Conservation (phyloP, 176 grass and related monocot species). For the Oryza coarctata region DNA sequence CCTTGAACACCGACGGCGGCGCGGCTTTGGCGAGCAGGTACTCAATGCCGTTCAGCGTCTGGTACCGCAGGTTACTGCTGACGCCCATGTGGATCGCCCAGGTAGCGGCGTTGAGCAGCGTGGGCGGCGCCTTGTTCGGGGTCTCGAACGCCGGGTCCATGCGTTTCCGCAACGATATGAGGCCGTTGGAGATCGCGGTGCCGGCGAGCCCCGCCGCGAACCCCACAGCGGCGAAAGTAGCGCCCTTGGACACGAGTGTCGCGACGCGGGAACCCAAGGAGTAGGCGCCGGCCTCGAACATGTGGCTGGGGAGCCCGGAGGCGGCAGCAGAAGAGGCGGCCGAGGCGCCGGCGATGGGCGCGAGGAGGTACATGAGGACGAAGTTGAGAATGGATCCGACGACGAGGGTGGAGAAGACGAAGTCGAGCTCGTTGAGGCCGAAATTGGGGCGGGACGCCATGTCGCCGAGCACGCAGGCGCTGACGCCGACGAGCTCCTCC, state of each 20-base stretch:
- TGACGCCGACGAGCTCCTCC: constrained; percentile 86
- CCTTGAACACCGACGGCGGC: constrained; percentile 69
- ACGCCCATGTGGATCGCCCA: constrained; percentile 85
- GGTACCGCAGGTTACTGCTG: constrained; percentile 84
- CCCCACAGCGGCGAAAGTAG: constrained; percentile 61
- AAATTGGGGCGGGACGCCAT: constrained; percentile 88
- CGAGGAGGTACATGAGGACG: constrained; percentile 89
- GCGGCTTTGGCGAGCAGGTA: constrained; percentile 50
- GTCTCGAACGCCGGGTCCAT: constrained; percentile 76
- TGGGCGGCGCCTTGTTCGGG: constrained; percentile 78
- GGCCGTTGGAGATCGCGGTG: constrained; percentile 69
- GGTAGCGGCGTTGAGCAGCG: constrained; percentile 68
- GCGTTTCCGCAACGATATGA: constrained; percentile 67
- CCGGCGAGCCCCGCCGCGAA: constrained; percentile 67
- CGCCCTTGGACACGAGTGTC: constrained; percentile 67
- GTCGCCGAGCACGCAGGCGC: constrained; percentile 75
- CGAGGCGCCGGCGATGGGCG: constrained; percentile 54
- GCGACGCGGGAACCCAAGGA: constrained; percentile 62
- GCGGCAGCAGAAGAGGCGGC: constrained; percentile 37
- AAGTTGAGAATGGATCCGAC: constrained; percentile 94
- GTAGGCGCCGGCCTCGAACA: constrained; percentile 75
- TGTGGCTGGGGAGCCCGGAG: constrained; percentile 60
- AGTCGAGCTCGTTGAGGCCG: constrained; percentile 85
- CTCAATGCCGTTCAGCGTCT: constrained; percentile 81
- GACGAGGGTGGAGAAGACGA: constrained; percentile 91